Conservation (phyloP, 768 basidiomycete species). For the Mycena indigotica region DNA sequence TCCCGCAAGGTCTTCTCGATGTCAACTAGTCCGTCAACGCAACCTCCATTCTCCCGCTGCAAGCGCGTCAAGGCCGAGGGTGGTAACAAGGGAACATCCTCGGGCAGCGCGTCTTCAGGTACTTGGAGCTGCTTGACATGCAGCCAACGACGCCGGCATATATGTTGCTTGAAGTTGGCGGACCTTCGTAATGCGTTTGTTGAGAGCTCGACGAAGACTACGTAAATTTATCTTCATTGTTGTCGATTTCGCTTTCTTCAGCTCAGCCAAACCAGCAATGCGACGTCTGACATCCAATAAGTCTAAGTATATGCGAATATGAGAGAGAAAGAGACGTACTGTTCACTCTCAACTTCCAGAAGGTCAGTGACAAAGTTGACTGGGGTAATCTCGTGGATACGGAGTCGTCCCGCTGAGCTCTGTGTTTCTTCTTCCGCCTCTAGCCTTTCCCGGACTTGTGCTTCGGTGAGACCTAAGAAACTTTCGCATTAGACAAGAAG, state of each 20-base stretch:
- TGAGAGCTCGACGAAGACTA: neutral
- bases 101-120: neutral
- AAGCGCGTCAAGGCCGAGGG: constrained; percentile 1
- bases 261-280: neutral
- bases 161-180: too few species aligned
- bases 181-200: neutral
- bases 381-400: neutral
- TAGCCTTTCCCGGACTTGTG: neutral
- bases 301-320: neutral
- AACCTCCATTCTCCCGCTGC: neutral
- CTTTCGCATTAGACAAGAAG: neutral
- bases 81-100: neutral
- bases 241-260: too few species aligned
- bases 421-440: neutral
- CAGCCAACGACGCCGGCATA: neutral
- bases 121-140: neutral
- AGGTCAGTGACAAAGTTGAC: neutral
- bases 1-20: neutral
- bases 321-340: neutral
- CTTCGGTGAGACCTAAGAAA: neutral
- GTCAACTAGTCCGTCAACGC: neutral
- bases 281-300: neutral
- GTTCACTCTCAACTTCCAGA: neutral
- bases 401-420: neutral
- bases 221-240: neutral